phyloP scores from a whole-genome alignment of 345 rosid genomes.

The Syzygium oleosum region DNA sequence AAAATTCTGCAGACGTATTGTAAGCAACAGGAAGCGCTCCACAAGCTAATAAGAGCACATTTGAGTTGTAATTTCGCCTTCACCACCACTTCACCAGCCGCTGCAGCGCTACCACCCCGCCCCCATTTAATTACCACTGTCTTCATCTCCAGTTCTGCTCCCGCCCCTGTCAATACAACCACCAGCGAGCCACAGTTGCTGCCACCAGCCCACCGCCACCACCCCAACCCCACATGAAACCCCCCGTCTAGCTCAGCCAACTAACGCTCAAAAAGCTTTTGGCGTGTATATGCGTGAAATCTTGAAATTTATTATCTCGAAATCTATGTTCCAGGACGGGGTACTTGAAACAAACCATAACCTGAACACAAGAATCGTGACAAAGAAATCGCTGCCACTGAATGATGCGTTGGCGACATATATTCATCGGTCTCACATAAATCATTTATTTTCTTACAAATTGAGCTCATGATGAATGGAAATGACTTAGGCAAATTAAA shows the following conservation, averaged over 20 bases:
- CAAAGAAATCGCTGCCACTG: neutral
- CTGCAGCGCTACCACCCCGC: neutral
- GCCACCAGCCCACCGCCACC: neutral
- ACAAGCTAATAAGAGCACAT: neutral
- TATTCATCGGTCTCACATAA: neutral
- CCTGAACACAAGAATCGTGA: neutral
- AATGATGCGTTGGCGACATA: neutral
- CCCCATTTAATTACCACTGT: neutral
- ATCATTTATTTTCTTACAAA: neutral
- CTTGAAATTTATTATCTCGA: neutral
- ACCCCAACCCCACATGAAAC: neutral
- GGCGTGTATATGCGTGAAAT: neutral
- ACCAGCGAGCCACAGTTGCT: neutral
- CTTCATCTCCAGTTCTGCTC: neutral
- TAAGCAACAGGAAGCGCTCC: neutral
- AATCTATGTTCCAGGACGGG: neutral
- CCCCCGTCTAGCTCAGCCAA: neutral
- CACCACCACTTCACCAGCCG: neutral
- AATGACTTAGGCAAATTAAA: neutral
- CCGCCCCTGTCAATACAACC: neutral
- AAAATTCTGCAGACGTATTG: neutral
- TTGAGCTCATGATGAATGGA: neutral
- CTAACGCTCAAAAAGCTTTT: neutral
- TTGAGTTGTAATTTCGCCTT: neutral
- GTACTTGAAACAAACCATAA: neutral